Conservation (phyloP, 2,329 filamentous ascomycete genomes). For the Sordariomycetes sp. region DNA sequence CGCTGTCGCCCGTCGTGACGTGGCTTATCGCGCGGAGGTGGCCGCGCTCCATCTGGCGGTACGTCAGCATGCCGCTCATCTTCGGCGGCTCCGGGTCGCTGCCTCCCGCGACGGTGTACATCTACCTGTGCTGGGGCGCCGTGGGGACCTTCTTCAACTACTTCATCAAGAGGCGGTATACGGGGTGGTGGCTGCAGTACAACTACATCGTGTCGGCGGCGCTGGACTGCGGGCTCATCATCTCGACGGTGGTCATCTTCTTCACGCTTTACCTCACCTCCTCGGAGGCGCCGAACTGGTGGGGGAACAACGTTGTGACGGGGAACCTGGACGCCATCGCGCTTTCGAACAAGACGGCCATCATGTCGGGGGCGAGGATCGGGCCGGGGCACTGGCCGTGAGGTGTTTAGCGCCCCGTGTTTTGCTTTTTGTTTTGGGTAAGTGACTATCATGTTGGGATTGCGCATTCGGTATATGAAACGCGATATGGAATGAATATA, state of each 20-base stretch:
- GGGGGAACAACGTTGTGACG: constrained; percentile 41
- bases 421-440: neutral
- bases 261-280: constrained; percentile 53
- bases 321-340: constrained; percentile 30
- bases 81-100: constrained; percentile 54
- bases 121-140: constrained; percentile 60
- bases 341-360: constrained; percentile 28
- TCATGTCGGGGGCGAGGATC: constrained; percentile 35
- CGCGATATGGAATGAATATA: neutral
- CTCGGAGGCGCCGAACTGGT: constrained; percentile 48
- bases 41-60: constrained; percentile 51
- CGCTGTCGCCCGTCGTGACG: constrained; percentile 49
- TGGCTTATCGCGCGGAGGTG: constrained; percentile 52
- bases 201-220: constrained; percentile 68
- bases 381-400: constrained; percentile 35
- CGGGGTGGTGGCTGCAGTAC: constrained; percentile 68
- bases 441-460: neutral
- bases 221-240: constrained; percentile 55
- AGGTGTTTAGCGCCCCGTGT: neutral
- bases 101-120: constrained; percentile 60
- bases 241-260: constrained; percentile 60
- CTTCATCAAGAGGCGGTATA: constrained; percentile 52
- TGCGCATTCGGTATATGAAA: neutral
- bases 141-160: constrained; percentile 61
- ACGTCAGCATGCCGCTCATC: constrained; percentile 57